Evolutionary conservation across 768 basidiomycete genomes (phyloP), one percentile per base, ranked within the genome.

Genomic region (Serendipita sp.): DNA sequence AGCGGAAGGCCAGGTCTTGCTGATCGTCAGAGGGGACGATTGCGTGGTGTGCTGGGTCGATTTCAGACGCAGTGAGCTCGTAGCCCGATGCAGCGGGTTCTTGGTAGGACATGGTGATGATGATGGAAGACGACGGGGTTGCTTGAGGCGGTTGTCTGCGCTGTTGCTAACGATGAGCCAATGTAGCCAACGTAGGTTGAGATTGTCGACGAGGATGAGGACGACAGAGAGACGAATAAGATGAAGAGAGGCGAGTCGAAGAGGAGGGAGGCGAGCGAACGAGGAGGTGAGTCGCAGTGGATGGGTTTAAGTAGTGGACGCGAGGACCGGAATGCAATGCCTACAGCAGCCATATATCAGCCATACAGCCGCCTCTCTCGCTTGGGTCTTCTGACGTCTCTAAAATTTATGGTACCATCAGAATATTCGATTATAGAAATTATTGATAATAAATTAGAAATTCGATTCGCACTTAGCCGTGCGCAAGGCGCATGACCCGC

Each of bases 11-110:
- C 4, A 58, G 31, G 31, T 58, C 53, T n/a, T 58, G 53, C 53
- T 58, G 53, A 24, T 58, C 53, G 28, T 58, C 53, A 11, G 53
- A 58, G 53, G 53, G 53, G 11, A 58, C 53, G 53, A 58, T 58
- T 22, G 53, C 53, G 2, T 58, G 53, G 31, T 58, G 53, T 5
- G 53, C 53, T 22, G 53, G 53, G 53, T 58, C 53, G 17, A 58
- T 58, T 33, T 58, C 53, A n/a, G 53, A 22, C 24, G 53, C 53
- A 4, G 53, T 58, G 24, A 58, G 53, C 53, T 58, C 53, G 53
- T 58, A 58, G 31, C 53, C 53, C 9, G 53, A 58, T 13, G 53
- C 53, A 4, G 53, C 53, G 4, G 53, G 53, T n/a, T 58, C 53
- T 28, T 58, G 53, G 31, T 58, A 58, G 24, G 53, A 58, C 53